phyloP scores from a whole-genome alignment of 202 grass and related monocot genomes.

The Musa balbisiana region DNA sequence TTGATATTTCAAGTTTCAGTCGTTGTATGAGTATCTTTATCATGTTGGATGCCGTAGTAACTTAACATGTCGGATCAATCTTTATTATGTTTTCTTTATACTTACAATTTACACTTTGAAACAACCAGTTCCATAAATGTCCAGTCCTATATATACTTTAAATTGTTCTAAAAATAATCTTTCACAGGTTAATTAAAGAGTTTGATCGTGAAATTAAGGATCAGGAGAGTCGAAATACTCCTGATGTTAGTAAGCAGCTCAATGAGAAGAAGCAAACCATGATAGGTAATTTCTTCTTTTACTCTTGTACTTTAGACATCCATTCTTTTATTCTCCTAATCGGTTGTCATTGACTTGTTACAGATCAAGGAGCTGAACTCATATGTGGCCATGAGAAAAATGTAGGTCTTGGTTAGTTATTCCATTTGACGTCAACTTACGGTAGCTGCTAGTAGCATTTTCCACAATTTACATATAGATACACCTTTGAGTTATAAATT shows the following conservation, averaged over 20 bases:
- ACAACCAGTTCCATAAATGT: neutral
- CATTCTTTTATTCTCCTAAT: neutral
- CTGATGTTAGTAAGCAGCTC: constrained; percentile 75
- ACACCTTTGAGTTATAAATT: no score
- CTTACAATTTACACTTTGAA: neutral
- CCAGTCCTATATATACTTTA: neutral
- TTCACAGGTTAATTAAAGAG: constrained; percentile 74
- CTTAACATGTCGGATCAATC: neutral
- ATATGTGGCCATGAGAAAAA: constrained; percentile 87
- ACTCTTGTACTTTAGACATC: neutral
- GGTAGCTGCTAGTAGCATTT: no score
- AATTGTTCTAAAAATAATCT: neutral
- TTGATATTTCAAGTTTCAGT: neutral
- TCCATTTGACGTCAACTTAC: no score
- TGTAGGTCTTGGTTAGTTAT: constrained; percentile 36
- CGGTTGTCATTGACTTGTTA: constrained; percentile 16
- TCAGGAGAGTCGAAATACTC: constrained; percentile 47
- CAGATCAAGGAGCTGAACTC: constrained; percentile 99
- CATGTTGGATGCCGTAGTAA: neutral
- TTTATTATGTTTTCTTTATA: neutral
- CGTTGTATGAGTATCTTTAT: neutral
- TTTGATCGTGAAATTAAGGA: constrained; percentile 76
- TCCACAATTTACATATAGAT: no score
- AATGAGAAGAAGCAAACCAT: constrained; percentile 98
- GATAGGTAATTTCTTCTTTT: constrained; percentile 34